A percentile compares a stretch with the other conserved stretches of the same genome.
phyloP scores from a whole-genome alignment of 1,139 yeast genomes.

The Candida albicans region DNA sequence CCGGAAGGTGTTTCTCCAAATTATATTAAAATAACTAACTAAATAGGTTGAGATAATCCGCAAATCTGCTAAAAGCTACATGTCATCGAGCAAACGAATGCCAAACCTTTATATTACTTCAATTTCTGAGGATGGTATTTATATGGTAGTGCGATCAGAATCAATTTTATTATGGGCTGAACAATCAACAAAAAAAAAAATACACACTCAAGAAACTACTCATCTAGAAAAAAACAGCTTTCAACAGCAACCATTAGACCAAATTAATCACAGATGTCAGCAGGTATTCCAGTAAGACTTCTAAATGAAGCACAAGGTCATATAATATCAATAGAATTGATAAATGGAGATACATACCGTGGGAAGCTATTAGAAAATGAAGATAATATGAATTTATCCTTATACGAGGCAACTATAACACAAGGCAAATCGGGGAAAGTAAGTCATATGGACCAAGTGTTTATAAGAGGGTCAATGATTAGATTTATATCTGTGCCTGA shows the following conservation, averaged over 20 bases:
- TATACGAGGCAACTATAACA: conserved; percentile 80
- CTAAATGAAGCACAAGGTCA: conserved; percentile 92
- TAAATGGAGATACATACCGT: conserved; percentile 82
- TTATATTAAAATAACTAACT: too few species aligned
- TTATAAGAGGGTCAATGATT: conserved; percentile 88
- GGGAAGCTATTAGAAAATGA: conserved; percentile 84
- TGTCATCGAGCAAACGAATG: too few species aligned
- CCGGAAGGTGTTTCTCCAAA: too few species aligned
- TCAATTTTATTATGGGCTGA: too few species aligned
- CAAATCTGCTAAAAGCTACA: too few species aligned
- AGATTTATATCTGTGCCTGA: conserved; percentile 87
- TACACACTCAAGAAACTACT: not conserved
- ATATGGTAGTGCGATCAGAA: too few species aligned
- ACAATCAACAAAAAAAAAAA: not conserved
- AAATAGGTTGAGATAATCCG: too few species aligned
- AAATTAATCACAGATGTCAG: conserved; percentile 33
- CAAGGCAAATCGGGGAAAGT: conserved; percentile 66
- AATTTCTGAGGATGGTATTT: too few species aligned
- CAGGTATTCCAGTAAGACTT: conserved; percentile 83
- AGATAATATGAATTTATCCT: conserved; percentile 92
- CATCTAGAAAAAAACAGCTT: not conserved
- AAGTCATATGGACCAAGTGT: conserved; percentile 79
- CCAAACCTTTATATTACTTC: too few species aligned
- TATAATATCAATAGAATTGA: conserved; percentile 75
- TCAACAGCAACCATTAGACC: conserved; percentile 1